Evolutionary conservation across 2,329 filamentous ascomycete genomes (phyloP).

Genomic region (Monosporascus sp.): DNA sequence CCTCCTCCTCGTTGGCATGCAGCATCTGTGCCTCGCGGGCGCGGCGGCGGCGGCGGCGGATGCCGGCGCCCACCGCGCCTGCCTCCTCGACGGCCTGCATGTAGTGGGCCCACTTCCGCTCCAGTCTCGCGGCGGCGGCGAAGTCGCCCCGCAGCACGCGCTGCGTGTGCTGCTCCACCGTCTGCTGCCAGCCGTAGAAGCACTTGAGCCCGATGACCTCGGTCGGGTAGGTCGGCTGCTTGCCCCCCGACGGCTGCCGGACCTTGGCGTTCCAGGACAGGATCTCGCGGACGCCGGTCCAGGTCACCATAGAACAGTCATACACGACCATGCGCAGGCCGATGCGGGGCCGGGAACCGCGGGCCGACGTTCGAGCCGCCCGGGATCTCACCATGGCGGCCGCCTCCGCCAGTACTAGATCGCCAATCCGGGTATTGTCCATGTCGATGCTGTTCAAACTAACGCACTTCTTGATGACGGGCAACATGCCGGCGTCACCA

Average conservation of each 20-base stretch:
- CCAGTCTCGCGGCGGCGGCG: slow-evolving; percentile 67
- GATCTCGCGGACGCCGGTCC: slow-evolving; percentile 85
- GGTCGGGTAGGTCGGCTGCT: slow-evolving; percentile 55
- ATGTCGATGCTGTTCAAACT: slow-evolving; percentile 69
- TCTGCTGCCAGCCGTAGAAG: slow-evolving; percentile 93
- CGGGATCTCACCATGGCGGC: slow-evolving; percentile 72
- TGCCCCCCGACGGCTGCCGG: slow-evolving; percentile 40
- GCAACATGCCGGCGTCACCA: slow-evolving; percentile 77
- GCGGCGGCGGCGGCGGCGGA: slow-evolving; percentile 66
- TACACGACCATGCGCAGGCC: slow-evolving; percentile 78
- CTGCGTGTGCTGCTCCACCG: slow-evolving; percentile 88
- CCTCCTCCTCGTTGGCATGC: slow-evolving; percentile 77
- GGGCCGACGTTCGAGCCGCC: slow-evolving; percentile 37
- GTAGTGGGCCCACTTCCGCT: slow-evolving; percentile 87
- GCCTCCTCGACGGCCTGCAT: slow-evolving; percentile 91
- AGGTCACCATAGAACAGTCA: slow-evolving; percentile 88
- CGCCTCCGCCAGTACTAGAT: slow-evolving; percentile 80
- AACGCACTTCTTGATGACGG: slow-evolving; percentile 70
- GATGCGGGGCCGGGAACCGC: slow-evolving; percentile 41
- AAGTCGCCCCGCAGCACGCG: slow-evolving; percentile 75
- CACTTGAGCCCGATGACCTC: slow-evolving; percentile 86
- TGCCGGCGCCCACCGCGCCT: slow-evolving; percentile 59
- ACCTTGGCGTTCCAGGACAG: slow-evolving; percentile 79
- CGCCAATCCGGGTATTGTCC: slow-evolving; percentile 89
- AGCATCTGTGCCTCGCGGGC: slow-evolving; percentile 76